Percentiles rank a stretch among this genome's conserved stretches.
phyloP scores from a whole-genome alignment of 768 basidiomycete genomes.

The Lentinula sp. region DNA sequence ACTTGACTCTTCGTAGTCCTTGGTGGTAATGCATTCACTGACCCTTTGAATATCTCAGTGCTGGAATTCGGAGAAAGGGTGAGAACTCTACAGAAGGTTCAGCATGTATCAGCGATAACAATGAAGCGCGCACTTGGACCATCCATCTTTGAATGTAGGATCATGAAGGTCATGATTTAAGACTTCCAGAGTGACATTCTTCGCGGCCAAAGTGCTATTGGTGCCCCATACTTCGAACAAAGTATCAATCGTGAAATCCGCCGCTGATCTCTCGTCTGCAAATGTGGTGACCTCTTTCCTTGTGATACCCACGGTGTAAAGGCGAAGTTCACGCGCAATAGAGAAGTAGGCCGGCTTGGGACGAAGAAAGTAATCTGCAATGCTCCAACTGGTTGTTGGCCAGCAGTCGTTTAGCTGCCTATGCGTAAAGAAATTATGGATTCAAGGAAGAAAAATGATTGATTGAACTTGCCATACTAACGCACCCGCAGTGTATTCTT shows the following conservation, averaged over 20 bases:
- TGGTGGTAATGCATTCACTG: conserved; percentile 66
- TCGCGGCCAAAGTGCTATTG: conserved; percentile 62
- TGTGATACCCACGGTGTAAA: conserved; percentile 79
- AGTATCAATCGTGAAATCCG: conserved; percentile 60
- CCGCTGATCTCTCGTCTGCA: conserved; percentile 56
- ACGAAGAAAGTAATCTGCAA: conserved; percentile 88
- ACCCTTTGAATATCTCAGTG: conserved; percentile 76
- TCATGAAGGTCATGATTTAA: conserved; percentile 52
- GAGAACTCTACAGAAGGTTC: conserved; percentile 19
- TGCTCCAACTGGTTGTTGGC: conserved; percentile 93
- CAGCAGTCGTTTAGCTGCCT: conserved; percentile 83
- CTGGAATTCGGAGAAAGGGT: conserved; percentile 66
- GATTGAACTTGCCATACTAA: conserved; percentile 86
- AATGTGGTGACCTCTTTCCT: conserved; percentile 66
- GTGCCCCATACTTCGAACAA: conserved; percentile 83
- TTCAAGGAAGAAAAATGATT: neutral
- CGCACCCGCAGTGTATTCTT: conserved; percentile 83
- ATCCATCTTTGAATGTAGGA: conserved; percentile 53
- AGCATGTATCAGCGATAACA: neutral
- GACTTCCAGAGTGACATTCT: conserved; percentile 59
- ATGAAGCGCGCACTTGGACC: conserved; percentile 27
- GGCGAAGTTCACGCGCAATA: conserved; percentile 78
- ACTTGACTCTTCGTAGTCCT: conserved; percentile 61
- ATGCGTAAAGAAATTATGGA: neutral
- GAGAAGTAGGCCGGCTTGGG: conserved; percentile 91